Percentiles rank a stretch among this genome's conserved stretches.
Evolutionary conservation across 768 basidiomycete genomes (phyloP).

Genomic region (Boletus reticuloceps): DNA sequence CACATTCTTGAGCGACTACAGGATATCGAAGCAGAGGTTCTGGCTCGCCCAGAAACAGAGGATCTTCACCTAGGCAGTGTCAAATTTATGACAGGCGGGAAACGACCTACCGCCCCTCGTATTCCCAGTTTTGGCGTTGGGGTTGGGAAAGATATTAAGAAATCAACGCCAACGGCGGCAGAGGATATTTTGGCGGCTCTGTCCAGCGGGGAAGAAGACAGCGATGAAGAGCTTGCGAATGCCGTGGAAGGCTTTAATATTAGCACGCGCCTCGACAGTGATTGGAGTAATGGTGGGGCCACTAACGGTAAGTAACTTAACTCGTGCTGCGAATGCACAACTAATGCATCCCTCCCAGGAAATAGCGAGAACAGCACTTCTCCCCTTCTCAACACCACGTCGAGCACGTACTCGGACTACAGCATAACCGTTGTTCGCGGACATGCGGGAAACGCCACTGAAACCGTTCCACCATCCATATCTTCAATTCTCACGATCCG

Average conservation of each 20-base stretch:
- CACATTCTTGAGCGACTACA: slow-evolving; percentile 77
- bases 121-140: slow-evolving; percentile 87
- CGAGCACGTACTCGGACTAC: slow-evolving; percentile 54
- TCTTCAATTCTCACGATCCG: slow-evolving; percentile 76
- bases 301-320: slow-evolving; percentile 29
- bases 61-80: slow-evolving; percentile 83
- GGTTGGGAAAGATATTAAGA: slow-evolving; percentile 57
- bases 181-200: slow-evolving; percentile 35
- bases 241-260: slow-evolving; percentile 52
- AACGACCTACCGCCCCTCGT: slow-evolving; percentile 60
- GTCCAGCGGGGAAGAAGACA: slow-evolving; percentile 54
- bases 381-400: slow-evolving; percentile 50
- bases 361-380: slow-evolving; percentile 46
- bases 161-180: slow-evolving; percentile 29
- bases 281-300: slow-evolving; percentile 39
- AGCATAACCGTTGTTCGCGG: slow-evolving; percentile 66
- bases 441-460: slow-evolving; percentile 39
- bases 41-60: slow-evolving; percentile 62
- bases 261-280: slow-evolving; percentile 47
- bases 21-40: slow-evolving; percentile 80
- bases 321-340: slow-evolving; percentile 3
- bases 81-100: slow-evolving; percentile 72
- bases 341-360: slow-evolving; percentile 25
- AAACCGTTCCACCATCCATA: slow-evolving; percentile 47
- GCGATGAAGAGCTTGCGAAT: slow-evolving; percentile 62